phyloP scores from a whole-genome alignment of 2,329 filamentous ascomycete genomes.

The Pestalotiopsis fici region DNA sequence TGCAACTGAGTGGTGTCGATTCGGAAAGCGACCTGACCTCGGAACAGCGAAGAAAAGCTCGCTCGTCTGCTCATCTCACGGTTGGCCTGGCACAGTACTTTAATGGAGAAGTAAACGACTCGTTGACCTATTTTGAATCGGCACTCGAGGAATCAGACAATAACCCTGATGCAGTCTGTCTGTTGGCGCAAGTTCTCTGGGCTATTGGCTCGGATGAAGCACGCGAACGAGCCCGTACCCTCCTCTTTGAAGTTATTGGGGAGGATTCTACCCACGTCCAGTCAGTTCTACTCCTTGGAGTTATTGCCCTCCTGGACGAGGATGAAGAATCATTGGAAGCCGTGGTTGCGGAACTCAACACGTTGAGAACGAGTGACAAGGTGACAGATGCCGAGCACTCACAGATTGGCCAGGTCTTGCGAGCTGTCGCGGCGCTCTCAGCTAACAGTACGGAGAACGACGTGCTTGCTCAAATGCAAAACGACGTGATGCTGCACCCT shows the following conservation, averaged over 20 bases:
- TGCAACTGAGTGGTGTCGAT: slow-evolving; percentile 76
- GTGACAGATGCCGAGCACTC: slow-evolving; percentile 65
- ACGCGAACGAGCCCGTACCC: slow-evolving; percentile 72
- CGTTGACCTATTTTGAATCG: slow-evolving; percentile 77
- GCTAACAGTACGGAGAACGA: slow-evolving; percentile 49
- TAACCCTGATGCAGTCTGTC: slow-evolving; percentile 81
- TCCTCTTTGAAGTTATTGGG: slow-evolving; percentile 80
- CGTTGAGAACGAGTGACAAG: slow-evolving; percentile 67
- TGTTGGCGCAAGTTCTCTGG: slow-evolving; percentile 92
- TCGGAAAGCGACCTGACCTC: slow-evolving; percentile 65
- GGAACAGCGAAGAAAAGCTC: slow-evolving; percentile 67
- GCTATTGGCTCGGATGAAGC: slow-evolving; percentile 78
- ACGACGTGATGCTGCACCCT: slow-evolving; percentile 79
- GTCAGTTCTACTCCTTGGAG: slow-evolving; percentile 78
- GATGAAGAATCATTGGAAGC: slow-evolving; percentile 80
- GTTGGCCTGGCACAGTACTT: slow-evolving; percentile 83
- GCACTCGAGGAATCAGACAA: slow-evolving; percentile 76
- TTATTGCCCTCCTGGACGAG: slow-evolving; percentile 78
- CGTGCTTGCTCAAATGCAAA: slow-evolving; percentile 66
- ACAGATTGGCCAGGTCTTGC: slow-evolving; percentile 72
- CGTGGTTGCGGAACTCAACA: slow-evolving; percentile 75
- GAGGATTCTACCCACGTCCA: slow-evolving; percentile 73
- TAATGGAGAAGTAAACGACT: slow-evolving; percentile 62
- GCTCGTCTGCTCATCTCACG: slow-evolving; percentile 83
- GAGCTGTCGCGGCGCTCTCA: slow-evolving; percentile 68